These are phyloP conservation scores for Cryptococcus hybrid DNA, from an alignment of 1,284 basidiomycete species.

Conservation along the genomic window DNA sequence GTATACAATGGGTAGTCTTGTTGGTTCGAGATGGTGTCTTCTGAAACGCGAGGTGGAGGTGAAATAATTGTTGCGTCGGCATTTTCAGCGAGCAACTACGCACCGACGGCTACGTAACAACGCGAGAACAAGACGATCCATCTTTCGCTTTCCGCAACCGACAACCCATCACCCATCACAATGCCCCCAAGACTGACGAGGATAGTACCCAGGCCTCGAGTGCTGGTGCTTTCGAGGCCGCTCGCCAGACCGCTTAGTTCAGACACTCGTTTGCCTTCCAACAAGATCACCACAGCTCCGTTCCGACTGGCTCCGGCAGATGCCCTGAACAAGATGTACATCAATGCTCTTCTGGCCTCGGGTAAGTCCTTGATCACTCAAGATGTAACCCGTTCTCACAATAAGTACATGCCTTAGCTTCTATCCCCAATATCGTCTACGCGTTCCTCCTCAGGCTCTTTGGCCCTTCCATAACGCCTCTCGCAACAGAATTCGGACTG, in stretches of 20 bases:
- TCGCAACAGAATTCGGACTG: constrained; percentile 33
- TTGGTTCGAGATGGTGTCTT: no score
- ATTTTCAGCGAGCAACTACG: no score
- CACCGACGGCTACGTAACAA: no score
- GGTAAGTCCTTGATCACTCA: constrained; percentile 10
- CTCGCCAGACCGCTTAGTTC: not conserved
- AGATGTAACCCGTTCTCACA: not conserved
- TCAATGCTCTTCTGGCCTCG: constrained; percentile 23
- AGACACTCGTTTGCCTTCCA: constrained; percentile 12
- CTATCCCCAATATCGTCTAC: constrained; percentile 25
- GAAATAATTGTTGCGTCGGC: no score
- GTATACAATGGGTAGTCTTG: no score
- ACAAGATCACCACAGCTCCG: constrained; percentile 31
- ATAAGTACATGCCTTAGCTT: constrained; percentile 4
- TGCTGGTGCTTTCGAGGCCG: no score
- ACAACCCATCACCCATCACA: no score
- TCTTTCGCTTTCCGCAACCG: no score
- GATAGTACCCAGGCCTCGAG: no score
- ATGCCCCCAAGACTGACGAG: no score
- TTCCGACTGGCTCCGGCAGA: constrained; percentile 23
- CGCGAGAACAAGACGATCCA: no score
- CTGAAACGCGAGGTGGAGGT: no score
- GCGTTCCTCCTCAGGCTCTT: constrained; percentile 34
- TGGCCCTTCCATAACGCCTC: constrained; percentile 19
- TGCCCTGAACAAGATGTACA: constrained; percentile 21